Conservation (phyloP, 495 filamentous ascomycete genomes). For the Penicillium subrubescens region DNA sequence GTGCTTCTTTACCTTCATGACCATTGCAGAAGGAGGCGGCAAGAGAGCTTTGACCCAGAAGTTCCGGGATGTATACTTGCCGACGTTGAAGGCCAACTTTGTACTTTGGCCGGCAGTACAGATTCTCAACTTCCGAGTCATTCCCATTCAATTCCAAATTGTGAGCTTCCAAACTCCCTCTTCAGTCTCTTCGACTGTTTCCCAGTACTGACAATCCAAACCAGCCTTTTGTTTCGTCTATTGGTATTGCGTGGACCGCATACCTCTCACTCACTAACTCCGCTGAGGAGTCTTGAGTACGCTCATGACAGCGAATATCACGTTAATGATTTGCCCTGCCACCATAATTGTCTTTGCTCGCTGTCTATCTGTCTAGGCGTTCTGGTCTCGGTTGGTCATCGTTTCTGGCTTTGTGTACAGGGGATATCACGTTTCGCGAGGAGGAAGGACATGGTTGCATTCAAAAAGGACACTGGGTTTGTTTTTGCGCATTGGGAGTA, state of each 20-base stretch:
- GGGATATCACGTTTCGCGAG: constrained; percentile 9
- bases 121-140: constrained; percentile 92
- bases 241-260: constrained; percentile 99
- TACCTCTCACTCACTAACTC: constrained; percentile 95
- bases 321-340: constrained; percentile 18
- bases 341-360: constrained; percentile 15
- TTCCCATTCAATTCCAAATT: constrained; percentile 96
- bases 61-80: constrained; percentile 89
- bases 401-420: constrained; percentile 22
- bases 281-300: constrained; percentile 61
- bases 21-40: constrained; percentile 90
- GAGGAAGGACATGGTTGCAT: constrained; percentile 24
- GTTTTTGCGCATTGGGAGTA: constrained; percentile 4
- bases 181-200: not conserved
- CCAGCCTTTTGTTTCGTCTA: constrained; percentile 92
- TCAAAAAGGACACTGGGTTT: constrained; percentile 17
- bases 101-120: constrained; percentile 96
- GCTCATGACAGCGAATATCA: constrained; percentile 14
- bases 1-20: constrained; percentile 95
- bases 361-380: constrained; percentile 18
- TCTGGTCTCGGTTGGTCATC: constrained; percentile 8
- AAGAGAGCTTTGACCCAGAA: constrained; percentile 77
- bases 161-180: constrained; percentile 56
- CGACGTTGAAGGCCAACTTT: constrained; percentile 94
- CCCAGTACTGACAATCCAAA: constrained; percentile 10